These are phyloP conservation scores for Thalassiosira livingstoniorum DNA, from an alignment of 352 stramenopile species.

Conservation along the genomic window DNA sequence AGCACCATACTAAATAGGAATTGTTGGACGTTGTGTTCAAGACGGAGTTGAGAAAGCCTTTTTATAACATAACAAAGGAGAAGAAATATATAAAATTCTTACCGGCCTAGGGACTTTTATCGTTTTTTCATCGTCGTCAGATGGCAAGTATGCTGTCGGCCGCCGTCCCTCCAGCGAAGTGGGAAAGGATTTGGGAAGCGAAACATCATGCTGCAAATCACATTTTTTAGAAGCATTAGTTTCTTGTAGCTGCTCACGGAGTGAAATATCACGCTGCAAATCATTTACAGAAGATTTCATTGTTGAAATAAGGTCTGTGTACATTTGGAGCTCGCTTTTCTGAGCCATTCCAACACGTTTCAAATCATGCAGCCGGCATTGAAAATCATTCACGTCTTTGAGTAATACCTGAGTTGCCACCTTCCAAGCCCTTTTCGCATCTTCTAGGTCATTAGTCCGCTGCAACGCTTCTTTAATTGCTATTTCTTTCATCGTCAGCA, in stretches of 20 bases:
- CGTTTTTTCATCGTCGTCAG: constrained; percentile 32
- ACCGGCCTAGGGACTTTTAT: constrained; percentile 46
- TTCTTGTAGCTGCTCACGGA: constrained; percentile 33
- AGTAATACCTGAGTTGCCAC: constrained; percentile 17
- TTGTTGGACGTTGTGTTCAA: background rate
- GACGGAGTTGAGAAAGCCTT: background rate
- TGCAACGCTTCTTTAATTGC: constrained; percentile 23
- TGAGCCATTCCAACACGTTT: constrained; percentile 37
- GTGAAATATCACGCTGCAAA: constrained; percentile 31
- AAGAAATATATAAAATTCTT: constrained; percentile 7
- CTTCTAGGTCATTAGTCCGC: constrained; percentile 22
- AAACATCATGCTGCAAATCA: no score
- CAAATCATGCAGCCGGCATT: constrained; percentile 32
- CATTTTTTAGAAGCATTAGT: no score
- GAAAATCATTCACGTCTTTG: constrained; percentile 46
- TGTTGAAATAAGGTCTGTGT: constrained; percentile 39
- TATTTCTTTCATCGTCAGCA: constrained; percentile 33
- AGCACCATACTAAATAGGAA: constrained; percentile 22
- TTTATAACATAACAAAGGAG: background rate
- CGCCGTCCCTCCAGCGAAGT: constrained; percentile 9
- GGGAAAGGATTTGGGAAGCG: no score
- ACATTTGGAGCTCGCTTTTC: constrained; percentile 48
- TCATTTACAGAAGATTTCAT: constrained; percentile 32
- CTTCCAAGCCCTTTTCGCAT: constrained; percentile 35
- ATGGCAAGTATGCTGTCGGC: constrained; percentile 46